A percentile compares a stretch with the other conserved stretches of the same genome.
phyloP scores from a whole-genome alignment of 352 stramenopile species.

The Aphanomyces invadans region DNA sequence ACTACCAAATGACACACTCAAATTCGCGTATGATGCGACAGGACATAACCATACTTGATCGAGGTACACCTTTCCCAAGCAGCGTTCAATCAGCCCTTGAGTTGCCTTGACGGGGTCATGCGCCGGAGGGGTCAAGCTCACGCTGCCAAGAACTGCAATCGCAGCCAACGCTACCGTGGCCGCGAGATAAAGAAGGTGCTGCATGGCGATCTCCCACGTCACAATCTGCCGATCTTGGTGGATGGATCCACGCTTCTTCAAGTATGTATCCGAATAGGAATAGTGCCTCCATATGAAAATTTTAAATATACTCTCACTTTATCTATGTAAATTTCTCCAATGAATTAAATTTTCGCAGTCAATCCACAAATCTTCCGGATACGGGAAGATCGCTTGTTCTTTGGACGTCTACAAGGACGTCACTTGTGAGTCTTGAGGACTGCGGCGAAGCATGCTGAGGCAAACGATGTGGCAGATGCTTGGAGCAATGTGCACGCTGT shows the following conservation, averaged over 20 bases:
- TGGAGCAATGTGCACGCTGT: background rate
- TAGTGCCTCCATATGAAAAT: background rate
- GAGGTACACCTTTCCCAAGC: slow-evolving; percentile 46
- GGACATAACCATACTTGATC: slow-evolving; percentile 39
- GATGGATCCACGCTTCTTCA: background rate
- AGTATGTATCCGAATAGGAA: background rate
- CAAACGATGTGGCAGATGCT: background rate
- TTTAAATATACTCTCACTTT: too few species aligned
- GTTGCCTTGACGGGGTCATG: slow-evolving; percentile 45
- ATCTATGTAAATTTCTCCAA: too few species aligned
- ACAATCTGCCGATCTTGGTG: background rate
- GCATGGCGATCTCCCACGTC: background rate
- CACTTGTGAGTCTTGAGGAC: background rate
- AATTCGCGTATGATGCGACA: background rate
- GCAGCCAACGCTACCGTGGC: background rate
- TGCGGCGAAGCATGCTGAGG: background rate
- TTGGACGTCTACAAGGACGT: too few species aligned
- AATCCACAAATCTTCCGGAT: background rate
- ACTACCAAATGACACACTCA: slow-evolving; percentile 26
- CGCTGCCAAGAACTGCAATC: background rate
- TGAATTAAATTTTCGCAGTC: background rate
- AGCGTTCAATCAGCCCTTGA: slow-evolving; percentile 48
- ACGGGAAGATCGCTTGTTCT: background rate
- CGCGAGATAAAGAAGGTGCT: background rate
- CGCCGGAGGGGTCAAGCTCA: slow-evolving; percentile 29